Evolutionary conservation across 257 asterid genomes (phyloP).

Genomic region (Rhazya stricta): DNA sequence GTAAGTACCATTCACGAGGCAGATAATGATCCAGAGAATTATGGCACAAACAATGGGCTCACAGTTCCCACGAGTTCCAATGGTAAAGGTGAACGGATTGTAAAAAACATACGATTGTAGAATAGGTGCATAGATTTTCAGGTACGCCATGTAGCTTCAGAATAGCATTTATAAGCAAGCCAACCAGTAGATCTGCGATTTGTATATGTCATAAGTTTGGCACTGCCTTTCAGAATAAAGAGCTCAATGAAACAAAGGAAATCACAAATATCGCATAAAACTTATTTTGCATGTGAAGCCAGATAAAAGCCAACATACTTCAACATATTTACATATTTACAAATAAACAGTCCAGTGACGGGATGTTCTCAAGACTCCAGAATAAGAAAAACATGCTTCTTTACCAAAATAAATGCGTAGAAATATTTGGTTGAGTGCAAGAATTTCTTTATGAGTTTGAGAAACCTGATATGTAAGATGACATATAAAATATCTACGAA

Average conservation of each 20-base stretch:
- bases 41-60: slow-evolving; percentile 86
- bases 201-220: slow-evolving; percentile 18
- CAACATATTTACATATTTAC: background rate
- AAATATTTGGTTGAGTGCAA: background rate
- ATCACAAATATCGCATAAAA: background rate
- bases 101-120: slow-evolving; percentile 83
- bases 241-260: background rate
- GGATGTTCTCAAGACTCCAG: background rate
- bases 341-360: background rate
- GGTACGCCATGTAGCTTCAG: slow-evolving; percentile 77
- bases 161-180: slow-evolving; percentile 62
- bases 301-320: background rate
- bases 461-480: background rate
- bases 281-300: background rate
- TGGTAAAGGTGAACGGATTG: slow-evolving; percentile 93
- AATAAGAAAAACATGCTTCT: background rate
- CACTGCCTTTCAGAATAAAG: slow-evolving; percentile 6
- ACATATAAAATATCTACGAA: background rate
- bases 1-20: slow-evolving; percentile 69
- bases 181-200: slow-evolving; percentile 78
- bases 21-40: slow-evolving; percentile 72
- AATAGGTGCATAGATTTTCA: slow-evolving; percentile 51
- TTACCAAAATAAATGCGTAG: background rate
- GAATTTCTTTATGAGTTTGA: background rate
- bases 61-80: slow-evolving; percentile 98